Base-by-base conservation (phyloP, 23 red algal species). In the Gracilaria domingensis region DNA sequence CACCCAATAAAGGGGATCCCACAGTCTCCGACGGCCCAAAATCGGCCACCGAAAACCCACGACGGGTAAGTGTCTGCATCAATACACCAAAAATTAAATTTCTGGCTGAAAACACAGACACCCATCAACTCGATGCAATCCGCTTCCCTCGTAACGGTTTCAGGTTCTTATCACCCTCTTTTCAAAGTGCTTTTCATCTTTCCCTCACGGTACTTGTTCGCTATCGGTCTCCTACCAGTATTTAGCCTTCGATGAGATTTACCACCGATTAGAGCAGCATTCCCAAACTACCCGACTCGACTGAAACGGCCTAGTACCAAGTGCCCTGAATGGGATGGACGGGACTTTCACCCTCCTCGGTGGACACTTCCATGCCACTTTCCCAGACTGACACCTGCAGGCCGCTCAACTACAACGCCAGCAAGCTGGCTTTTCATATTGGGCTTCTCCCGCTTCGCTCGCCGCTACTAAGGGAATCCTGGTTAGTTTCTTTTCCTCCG, bases 181-280 rank as follows among this genome's bases (percentile, higher is more conserved):
- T 87, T 76, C 94, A 93, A 91, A 92, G 87, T 82, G 24, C 79
- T 91, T 92, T 92, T 79, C 87, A 92, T 80, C 94, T 96, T 92
- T 92, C 87, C 88, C 94, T 96, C 81, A 96, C 94, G 88, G 94
- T 92, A 96, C 94, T 92, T 96, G 88, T 96, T 87, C 88, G 65
- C 94, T 93, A 93, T 96, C 88, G 94, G 88, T 96, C 82, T 96
- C 88, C 91, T 74, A 77, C 88, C 81, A 75, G 28, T 96, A 96
- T 96, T 96, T 96, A 96, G 94, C 94, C 81, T 93, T 93, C 80
- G 94, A 84, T 96, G 88, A 92, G 85, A 83, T 96, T 91, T 96
- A 96, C 86, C 94, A 96, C 87, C 94, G 81, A 96, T 93, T 96
- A 84, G 85, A 91, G 94, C 94, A 92, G 94, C 90, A 96, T 93